Conservation (phyloP, 768 basidiomycete species). For the Hirschioporus abietinus region DNA sequence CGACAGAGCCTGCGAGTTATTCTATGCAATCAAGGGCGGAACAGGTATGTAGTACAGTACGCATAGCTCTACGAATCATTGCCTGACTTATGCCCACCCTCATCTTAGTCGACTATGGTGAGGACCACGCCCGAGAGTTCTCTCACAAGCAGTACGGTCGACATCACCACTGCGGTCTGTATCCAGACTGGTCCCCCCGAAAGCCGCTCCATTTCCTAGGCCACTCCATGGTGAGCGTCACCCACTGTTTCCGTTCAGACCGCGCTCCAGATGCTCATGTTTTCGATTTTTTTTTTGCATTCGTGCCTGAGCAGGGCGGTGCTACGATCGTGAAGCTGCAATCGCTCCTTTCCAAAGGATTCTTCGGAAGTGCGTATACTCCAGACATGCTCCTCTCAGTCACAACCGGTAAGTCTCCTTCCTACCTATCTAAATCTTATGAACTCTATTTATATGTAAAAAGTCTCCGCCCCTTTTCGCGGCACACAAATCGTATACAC, state of each 20-base stretch:
- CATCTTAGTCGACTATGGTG: slow-evolving; percentile 41
- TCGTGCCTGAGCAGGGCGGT: slow-evolving; percentile 32
- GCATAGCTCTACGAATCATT: no score
- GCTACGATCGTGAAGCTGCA: slow-evolving; percentile 44
- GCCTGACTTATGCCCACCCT: no score
- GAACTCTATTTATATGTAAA: slow-evolving; percentile 1
- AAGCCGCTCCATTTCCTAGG: slow-evolving; percentile 45
- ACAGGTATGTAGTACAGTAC: slow-evolving; percentile 24
- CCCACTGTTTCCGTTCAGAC: neutral
- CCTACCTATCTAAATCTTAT: neutral
- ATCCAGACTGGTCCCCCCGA: slow-evolving; percentile 39
- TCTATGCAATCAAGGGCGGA: slow-evolving; percentile 40
- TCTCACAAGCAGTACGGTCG: slow-evolving; percentile 40
- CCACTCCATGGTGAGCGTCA: slow-evolving; percentile 38
- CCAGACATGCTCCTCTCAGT: slow-evolving; percentile 45
- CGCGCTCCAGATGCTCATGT: neutral
- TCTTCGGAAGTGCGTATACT: slow-evolving; percentile 34
- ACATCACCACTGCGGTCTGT: slow-evolving; percentile 32
- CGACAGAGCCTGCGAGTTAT: slow-evolving; percentile 48
- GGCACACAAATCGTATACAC: slow-evolving; percentile 43
- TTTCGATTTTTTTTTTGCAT: neutral
- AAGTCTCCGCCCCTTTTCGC: slow-evolving; percentile 44
- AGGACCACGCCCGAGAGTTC: slow-evolving; percentile 32
- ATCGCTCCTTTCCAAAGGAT: slow-evolving; percentile 32
- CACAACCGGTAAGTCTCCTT: slow-evolving; percentile 29